Percentiles rank a stretch among this genome's conserved stretches.
phyloP scores from a whole-genome alignment of 2,329 filamentous ascomycete species.

The Daldinia eschscholtzii region DNA sequence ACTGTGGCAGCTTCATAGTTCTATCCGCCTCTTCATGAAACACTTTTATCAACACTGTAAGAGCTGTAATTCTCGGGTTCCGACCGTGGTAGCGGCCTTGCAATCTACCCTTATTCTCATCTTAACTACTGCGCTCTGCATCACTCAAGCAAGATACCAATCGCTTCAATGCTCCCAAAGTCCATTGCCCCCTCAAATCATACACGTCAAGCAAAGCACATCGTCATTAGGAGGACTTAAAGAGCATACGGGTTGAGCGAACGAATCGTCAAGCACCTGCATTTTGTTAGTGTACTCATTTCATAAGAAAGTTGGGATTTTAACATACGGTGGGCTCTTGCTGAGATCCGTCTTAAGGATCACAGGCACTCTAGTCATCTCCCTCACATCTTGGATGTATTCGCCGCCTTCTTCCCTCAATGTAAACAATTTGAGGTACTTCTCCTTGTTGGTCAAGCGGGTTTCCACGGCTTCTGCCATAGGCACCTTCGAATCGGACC shows the following conservation, averaged over 20 bases:
- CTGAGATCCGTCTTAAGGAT: slow-evolving; percentile 97
- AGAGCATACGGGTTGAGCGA: slow-evolving; percentile 74
- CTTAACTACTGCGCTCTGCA: slow-evolving; percentile 36
- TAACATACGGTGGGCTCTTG: slow-evolving; percentile 98
- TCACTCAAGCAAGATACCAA: slow-evolving; percentile 38
- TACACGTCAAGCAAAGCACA: slow-evolving; percentile 23
- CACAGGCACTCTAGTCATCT: slow-evolving; percentile 98
- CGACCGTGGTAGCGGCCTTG: slow-evolving; percentile 38
- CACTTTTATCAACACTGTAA: slow-evolving; percentile 49
- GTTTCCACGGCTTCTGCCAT: slow-evolving; percentile 80
- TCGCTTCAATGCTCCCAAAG: slow-evolving; percentile 11
- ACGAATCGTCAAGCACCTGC: slow-evolving; percentile 74
- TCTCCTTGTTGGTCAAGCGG: slow-evolving; percentile 92
- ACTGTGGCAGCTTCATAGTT: slow-evolving; percentile 44
- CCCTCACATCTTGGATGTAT: slow-evolving; percentile 97
- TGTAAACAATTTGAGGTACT: slow-evolving; percentile 90
- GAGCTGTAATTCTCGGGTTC: slow-evolving; percentile 45
- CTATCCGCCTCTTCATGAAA: slow-evolving; percentile 42
- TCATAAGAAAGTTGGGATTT: neutral
- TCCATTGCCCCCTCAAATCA: slow-evolving; percentile 30
- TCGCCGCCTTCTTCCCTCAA: slow-evolving; percentile 93
- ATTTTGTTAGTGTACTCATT: slow-evolving; percentile 54
- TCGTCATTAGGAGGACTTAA: slow-evolving; percentile 41
- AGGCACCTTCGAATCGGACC: slow-evolving; percentile 92
- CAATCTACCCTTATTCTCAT: slow-evolving; percentile 49